Evolutionary conservation across 1,139 yeast genomes (phyloP), one percentile per base, ranked within the genome.

Genomic region (Taphrina confusa): DNA sequence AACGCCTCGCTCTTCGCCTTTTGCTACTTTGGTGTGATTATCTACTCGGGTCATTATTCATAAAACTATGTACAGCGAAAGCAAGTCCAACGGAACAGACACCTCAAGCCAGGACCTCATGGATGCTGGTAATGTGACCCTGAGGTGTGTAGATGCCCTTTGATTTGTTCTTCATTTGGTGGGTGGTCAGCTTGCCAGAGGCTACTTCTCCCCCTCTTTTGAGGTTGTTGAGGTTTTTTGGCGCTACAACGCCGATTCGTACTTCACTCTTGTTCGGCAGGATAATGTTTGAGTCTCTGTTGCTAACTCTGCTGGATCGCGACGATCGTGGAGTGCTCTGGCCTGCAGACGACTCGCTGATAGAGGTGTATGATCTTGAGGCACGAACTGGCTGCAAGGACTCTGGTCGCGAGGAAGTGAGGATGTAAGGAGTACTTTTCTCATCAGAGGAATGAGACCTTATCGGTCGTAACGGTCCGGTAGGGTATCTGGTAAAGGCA

Each of bases 51-150:
- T 34, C 39, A n/a, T 34, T 34, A 34, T n/a, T n/a, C n/a, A 11
- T 11, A n/a, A 34, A 12, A 11, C 16, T 34, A 11, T 34, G 39
- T 34, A n/a, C 39, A 34, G 16, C 16, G 16, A 34, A 34, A 9
- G 18, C 18, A 27, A 20, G 27, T 8, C 22, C 8, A n/a, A 11
- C 16, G n/a, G 8, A 8, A 11, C n/a, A 6, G 16, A 3, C 20
- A 2, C 16, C 20, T 25, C 28, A 50, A 5, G 36, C 44, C 33
- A 52, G 40, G 4, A 40, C 50, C 33, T 52, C 57, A 9, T 52
- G 39, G 20, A 52, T 52, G 44, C 57, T 52, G n/a, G 57, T 52
- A 22, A 52, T 52, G 50, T 52, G 57, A n/a, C 25, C 30, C 22
- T 52, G 49, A 8, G 57, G 57, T 6, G 22, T 36, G 27, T 52